Evolutionary conservation across 306 rosid species (phyloP).

Genomic region (Gynostemma pentaphyllum): DNA sequence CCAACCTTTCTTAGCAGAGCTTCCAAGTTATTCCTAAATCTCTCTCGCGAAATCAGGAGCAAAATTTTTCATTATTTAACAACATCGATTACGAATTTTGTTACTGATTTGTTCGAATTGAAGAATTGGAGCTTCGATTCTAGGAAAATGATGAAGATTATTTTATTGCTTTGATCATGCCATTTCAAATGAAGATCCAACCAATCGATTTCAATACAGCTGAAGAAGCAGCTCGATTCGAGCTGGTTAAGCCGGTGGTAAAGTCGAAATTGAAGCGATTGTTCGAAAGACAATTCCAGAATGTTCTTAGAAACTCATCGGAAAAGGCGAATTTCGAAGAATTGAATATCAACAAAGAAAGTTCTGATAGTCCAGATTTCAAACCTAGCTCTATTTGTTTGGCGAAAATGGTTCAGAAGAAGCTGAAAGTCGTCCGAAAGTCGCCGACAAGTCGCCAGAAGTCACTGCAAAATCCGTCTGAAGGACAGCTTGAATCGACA

Average conservation of each 20-base stretch:
- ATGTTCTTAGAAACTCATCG: conserved; percentile 32
- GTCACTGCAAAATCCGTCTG: too few relatives aligned
- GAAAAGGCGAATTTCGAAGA: conserved; percentile 37
- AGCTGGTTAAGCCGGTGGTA: conserved; percentile 46
- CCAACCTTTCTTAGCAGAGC: conserved; percentile 58
- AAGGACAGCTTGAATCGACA: too few relatives aligned
- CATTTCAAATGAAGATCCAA: conserved; percentile 69
- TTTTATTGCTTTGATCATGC: conserved; percentile 24
- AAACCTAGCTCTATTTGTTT: conserved; percentile 73
- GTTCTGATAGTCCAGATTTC: conserved; percentile 23
- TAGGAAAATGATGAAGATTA: conserved; percentile 18
- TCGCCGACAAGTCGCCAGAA: too few relatives aligned
- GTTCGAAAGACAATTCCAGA: conserved; percentile 60
- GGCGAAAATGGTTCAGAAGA: conserved; percentile 74
- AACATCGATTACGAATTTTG: too few relatives aligned
- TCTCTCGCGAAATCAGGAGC: conserved; percentile 21
- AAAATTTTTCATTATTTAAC: conserved; percentile 10
- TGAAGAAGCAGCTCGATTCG: conserved; percentile 25
- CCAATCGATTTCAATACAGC: conserved; percentile 49
- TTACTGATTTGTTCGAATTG: too few relatives aligned
- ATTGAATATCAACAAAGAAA: conserved; percentile 26
- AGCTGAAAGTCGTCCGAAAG: too few relatives aligned
- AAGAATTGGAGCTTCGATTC: conserved; percentile 18
- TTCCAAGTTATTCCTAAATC: conserved; percentile 59
- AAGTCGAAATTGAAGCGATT: conserved; percentile 75